These are phyloP conservation scores for Lichtheimia ramosa DNA, from an alignment of 371 early-diverging fungal genomes.

Conservation along the genomic window DNA sequence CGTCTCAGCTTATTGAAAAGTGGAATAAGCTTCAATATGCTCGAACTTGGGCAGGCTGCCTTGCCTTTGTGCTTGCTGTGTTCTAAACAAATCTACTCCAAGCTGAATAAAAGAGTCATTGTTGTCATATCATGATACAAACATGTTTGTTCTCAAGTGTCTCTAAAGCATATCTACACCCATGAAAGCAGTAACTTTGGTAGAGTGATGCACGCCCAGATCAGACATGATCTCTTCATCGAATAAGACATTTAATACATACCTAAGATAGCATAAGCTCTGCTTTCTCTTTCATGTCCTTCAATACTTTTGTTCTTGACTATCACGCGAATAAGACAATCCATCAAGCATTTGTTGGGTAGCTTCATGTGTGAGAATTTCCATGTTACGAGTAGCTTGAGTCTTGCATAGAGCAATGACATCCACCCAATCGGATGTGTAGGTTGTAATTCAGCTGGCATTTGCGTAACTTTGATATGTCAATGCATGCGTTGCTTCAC, in stretches of 20 bases:
- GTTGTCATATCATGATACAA: too few relatives aligned
- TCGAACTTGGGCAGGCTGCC: not conserved
- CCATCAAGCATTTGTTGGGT: conserved; percentile 94
- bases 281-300: conserved; percentile 83
- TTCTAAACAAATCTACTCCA: not conserved
- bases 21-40: conserved; percentile 10
- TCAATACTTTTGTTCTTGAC: conserved; percentile 89
- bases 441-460: conserved; percentile 70
- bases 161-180: conserved; percentile 27
- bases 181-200: conserved; percentile 65
- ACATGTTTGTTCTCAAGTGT: too few relatives aligned
- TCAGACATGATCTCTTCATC: conserved; percentile 74
- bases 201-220: conserved; percentile 65
- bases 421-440: conserved; percentile 79
- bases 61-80: conserved; percentile 5
- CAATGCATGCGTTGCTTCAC: conserved; percentile 78
- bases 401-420: conserved; percentile 87
- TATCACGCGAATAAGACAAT: conserved; percentile 73
- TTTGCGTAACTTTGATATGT: conserved; percentile 65
- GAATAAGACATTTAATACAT: too few relatives aligned
- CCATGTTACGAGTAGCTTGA: conserved; percentile 82
- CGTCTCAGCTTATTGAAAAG: conserved; percentile 2
- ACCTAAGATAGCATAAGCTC: conserved; percentile 83
- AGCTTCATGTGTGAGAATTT: conserved; percentile 87
- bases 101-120: not conserved